Conservation (phyloP, 176 grass and related monocot species). For the Metroxylon sagu region DNA sequence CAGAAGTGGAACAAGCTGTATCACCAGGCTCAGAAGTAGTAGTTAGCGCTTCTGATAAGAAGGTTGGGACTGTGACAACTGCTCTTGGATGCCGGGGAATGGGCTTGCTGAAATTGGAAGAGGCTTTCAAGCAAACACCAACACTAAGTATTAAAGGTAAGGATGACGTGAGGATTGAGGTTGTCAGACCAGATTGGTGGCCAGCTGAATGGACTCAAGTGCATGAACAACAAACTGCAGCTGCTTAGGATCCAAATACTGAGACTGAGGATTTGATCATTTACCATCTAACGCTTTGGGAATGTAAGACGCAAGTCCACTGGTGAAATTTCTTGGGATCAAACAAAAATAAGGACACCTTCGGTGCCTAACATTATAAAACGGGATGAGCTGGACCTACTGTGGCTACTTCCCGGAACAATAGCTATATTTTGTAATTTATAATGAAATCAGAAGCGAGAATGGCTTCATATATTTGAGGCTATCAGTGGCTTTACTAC, state of each 20-base stretch:
- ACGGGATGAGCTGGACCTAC: no score
- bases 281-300: no score
- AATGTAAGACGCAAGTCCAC: no score
- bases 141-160: conserved; percentile 27
- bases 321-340: no score
- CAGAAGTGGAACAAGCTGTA: conserved; percentile 52
- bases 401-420: no score
- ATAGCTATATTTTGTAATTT: no score
- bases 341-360: no score
- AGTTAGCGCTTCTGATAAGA: conserved; percentile 44
- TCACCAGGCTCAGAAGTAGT: conserved; percentile 56
- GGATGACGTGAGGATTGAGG: conserved; percentile 37
- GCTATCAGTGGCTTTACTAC: no score
- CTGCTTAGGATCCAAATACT: conserved; percentile 10
- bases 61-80: conserved; percentile 53
- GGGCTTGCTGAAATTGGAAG: conserved; percentile 54
- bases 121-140: conserved; percentile 34
- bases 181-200: conserved; percentile 81
- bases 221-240: conserved; percentile 34
- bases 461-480: no score
- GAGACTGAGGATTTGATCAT: no score
- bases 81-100: conserved; percentile 51
- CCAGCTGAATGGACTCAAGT: conserved; percentile 62
- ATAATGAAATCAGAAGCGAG: no score
- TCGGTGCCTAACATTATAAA: no score